Evolutionary conservation across 176 grass and related monocot species (phyloP), one percentile per base, ranked within the genome.

Genomic region (Avena insularis): DNA sequence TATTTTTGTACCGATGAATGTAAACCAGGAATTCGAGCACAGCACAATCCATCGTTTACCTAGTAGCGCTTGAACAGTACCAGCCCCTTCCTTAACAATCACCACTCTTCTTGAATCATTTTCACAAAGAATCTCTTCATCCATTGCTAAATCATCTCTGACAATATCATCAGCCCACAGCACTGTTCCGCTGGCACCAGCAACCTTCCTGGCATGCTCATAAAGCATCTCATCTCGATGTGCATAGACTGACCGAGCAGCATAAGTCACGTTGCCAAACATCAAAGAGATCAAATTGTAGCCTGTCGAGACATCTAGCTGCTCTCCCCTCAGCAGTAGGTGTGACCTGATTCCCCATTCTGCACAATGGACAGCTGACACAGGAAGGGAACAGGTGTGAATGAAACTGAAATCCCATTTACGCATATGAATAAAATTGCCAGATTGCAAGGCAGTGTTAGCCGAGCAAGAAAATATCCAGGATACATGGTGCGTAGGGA

Each of bases 251-350:
- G 93, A 88, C 47, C 96, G 77, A 13, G 93, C 79, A 3, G 53
- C 70, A 76, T 94, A 96, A 12, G 72, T 87, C 75, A 92, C 90
- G 61, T 82, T 91, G 33, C 89, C 92, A 43, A 92, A 98, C 93
- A 96, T 93, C 77, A 92, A 82, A 23, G 96, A 93, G 58, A 98
- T 71, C 71, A 96, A 76, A 84, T 98, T 98, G 75, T 98, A 98
- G 51, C 96, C 93, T 16, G 96, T 96, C 33, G 93, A 85, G 51
- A 98, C 75, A 75, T 90, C 82, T 46, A 88, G 90, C 53, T 92
- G 96, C 82, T 98, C 96, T 35, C 92, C 96, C 86, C 93, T 91
- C 53, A 98, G 71, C 58, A 98, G 78, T 75, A 98, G 74, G 49
- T 98, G 93, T 68, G 96, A 56, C n/a, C 82, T 90, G 47, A 98